Evolutionary conservation across 1,284 basidiomycete species (phyloP).

Genomic region (Rhodotorula sp.): DNA sequence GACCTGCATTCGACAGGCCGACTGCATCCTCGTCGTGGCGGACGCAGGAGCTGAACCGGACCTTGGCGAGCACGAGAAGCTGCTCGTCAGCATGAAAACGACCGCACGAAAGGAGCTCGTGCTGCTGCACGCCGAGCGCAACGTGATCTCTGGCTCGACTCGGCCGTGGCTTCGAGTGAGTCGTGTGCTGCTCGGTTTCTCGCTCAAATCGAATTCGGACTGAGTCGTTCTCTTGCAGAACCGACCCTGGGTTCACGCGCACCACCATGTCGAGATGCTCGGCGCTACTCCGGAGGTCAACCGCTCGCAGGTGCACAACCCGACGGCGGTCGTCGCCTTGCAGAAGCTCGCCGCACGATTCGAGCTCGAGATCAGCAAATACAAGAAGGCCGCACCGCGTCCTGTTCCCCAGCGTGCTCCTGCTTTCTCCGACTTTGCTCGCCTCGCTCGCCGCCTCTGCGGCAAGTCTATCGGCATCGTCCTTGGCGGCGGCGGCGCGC

Average conservation of each 20-base stretch:
- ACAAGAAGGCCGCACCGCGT: constrained; percentile 50
- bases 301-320: constrained; percentile 63
- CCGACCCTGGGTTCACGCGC: constrained; percentile 91
- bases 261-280: constrained; percentile 83
- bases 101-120: constrained; percentile 96
- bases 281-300: constrained; percentile 49
- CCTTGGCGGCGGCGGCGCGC: constrained; percentile 90
- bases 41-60: constrained; percentile 67
- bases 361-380: constrained; percentile 82
- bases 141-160: constrained; percentile 85
- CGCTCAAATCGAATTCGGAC: fast-evolving
- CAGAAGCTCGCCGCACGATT: constrained; percentile 79
- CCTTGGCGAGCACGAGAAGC: constrained; percentile 63
- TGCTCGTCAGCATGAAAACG: constrained; percentile 90
- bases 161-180: constrained; percentile 90
- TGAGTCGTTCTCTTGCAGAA: constrained; percentile 55
- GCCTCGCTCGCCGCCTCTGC: constrained; percentile 84
- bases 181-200: background rate
- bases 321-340: constrained; percentile 79
- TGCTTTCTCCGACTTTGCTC: constrained; percentile 86
- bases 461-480: constrained; percentile 92
- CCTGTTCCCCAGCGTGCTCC: constrained; percentile 65
- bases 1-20: constrained; percentile 93
- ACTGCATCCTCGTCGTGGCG: constrained; percentile 94
- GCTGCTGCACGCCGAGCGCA: constrained; percentile 85